A percentile compares a stretch with the other conserved stretches of the same genome.
Conservation (phyloP, 345 rosid species). For the Limnanthes douglasii region DNA sequence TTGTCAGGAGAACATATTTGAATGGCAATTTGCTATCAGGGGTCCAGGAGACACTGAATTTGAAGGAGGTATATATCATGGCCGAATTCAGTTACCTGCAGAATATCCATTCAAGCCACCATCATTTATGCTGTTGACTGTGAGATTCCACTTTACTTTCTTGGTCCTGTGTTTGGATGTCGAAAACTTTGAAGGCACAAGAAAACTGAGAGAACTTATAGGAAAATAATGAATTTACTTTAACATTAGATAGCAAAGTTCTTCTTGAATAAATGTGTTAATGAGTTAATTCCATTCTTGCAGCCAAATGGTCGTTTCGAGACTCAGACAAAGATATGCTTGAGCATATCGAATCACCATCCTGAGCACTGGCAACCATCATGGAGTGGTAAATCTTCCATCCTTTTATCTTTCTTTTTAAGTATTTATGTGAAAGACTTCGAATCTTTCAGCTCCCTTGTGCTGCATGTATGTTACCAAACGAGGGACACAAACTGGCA, state of each 20-base stretch:
- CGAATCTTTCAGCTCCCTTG: neutral
- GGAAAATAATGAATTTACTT: too few species aligned
- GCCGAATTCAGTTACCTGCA: conserved; percentile 86
- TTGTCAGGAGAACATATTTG: conserved; percentile 83
- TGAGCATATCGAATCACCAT: conserved; percentile 94
- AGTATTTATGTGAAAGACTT: neutral
- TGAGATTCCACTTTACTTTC: conserved; percentile 14
- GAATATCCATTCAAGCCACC: conserved; percentile 99
- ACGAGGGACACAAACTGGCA: too few species aligned
- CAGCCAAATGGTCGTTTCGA: conserved; percentile 96
- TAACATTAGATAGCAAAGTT: neutral
- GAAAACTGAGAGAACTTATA: too few species aligned
- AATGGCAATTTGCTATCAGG: conserved; percentile 95
- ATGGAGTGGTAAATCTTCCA: conserved; percentile 62
- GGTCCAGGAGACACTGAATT: conserved; percentile 81
- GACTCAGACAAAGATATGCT: conserved; percentile 85
- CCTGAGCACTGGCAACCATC: conserved; percentile 99
- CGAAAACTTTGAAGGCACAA: too few species aligned
- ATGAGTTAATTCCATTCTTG: neutral
- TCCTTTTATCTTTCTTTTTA: neutral
- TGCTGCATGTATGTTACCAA: neutral
- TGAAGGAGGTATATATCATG: conserved; percentile 97
- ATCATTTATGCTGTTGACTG: conserved; percentile 79
- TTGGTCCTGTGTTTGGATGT: too few species aligned
- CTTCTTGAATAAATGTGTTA: neutral